phyloP scores from a whole-genome alignment of 805 yeast species.

The Starmerella vaccinii region DNA sequence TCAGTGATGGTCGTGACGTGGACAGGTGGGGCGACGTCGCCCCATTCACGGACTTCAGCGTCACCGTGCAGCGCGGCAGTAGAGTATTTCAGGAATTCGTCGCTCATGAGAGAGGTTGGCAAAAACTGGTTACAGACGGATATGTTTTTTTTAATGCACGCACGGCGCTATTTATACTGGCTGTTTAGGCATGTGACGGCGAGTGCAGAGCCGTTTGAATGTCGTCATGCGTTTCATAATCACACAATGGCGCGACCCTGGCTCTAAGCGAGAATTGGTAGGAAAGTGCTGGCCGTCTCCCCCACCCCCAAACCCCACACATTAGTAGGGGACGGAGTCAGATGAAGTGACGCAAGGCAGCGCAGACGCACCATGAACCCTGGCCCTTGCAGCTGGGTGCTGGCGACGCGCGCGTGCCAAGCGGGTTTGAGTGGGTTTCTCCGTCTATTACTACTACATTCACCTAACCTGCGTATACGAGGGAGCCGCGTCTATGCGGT shows the following conservation, averaged over 20 bases:
- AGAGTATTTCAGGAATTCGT: slow-evolving; percentile 6
- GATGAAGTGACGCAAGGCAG: no score
- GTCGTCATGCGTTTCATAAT: background rate
- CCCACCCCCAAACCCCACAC: no score
- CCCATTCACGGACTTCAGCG: slow-evolving; percentile 34
- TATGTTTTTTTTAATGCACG: no score
- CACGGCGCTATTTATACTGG: background rate
- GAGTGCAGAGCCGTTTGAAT: background rate
- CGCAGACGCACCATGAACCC: no score
- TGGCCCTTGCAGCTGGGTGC: no score
- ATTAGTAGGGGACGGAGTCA: no score
- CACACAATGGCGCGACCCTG: background rate
- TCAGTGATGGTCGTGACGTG: slow-evolving; percentile 70
- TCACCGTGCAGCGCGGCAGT: slow-evolving; percentile 55
- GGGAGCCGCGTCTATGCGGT: background rate
- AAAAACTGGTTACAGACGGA: no score
- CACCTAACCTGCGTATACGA: background rate
- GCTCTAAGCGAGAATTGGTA: background rate
- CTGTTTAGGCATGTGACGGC: background rate
- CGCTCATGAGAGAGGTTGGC: slow-evolving; percentile 4
- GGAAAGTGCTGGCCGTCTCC: no score
- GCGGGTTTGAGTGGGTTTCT: no score
- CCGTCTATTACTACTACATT: background rate
- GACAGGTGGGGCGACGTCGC: slow-evolving; percentile 57
- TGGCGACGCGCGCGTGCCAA: no score